phyloP scores from a whole-genome alignment of 352 stramenopile species.

The Pythium phragmitis region DNA sequence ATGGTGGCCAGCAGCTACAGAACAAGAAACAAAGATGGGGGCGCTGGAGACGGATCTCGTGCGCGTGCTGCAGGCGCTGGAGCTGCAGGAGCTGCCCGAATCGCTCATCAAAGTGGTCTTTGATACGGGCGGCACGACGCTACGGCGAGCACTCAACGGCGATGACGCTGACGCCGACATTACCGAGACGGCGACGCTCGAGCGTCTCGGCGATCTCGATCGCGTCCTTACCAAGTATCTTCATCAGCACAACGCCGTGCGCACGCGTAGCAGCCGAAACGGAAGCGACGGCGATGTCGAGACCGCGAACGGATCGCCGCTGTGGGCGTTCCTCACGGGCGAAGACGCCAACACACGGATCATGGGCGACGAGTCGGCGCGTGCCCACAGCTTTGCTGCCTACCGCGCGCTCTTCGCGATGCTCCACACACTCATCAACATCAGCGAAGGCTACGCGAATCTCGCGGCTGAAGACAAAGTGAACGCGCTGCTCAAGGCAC shows the following conservation, averaged over 20 bases:
- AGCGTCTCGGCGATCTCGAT: slow-evolving; percentile 47
- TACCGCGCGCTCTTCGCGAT: slow-evolving; percentile 69
- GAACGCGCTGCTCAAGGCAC: slow-evolving; percentile 47
- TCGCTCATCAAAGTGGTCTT: slow-evolving; percentile 59
- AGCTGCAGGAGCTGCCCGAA: slow-evolving; percentile 50
- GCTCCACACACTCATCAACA: slow-evolving; percentile 56
- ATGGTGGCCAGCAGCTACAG: neutral
- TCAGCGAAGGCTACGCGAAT: slow-evolving; percentile 53
- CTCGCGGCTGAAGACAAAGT: slow-evolving; percentile 39
- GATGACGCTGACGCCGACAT: slow-evolving; percentile 27
- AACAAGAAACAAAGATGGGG: neutral
- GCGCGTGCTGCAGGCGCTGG: slow-evolving; percentile 54
- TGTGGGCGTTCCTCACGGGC: slow-evolving; percentile 60
- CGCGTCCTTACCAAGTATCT: slow-evolving; percentile 59
- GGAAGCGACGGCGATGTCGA: slow-evolving; percentile 7
- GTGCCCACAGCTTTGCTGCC: slow-evolving; percentile 34
- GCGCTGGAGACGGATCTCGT: slow-evolving; percentile 61
- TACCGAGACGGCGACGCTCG: slow-evolving; percentile 38
- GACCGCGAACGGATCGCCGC: slow-evolving; percentile 10
- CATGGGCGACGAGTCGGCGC: slow-evolving; percentile 35
- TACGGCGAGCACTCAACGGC: slow-evolving; percentile 25
- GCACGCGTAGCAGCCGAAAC: neutral
- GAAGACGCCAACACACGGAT: slow-evolving; percentile 29
- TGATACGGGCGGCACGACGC: slow-evolving; percentile 61
- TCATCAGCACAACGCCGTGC: slow-evolving; percentile 31